phyloP scores from a whole-genome alignment of 495 filamentous ascomycete species.

The Penicillium turbatum region DNA sequence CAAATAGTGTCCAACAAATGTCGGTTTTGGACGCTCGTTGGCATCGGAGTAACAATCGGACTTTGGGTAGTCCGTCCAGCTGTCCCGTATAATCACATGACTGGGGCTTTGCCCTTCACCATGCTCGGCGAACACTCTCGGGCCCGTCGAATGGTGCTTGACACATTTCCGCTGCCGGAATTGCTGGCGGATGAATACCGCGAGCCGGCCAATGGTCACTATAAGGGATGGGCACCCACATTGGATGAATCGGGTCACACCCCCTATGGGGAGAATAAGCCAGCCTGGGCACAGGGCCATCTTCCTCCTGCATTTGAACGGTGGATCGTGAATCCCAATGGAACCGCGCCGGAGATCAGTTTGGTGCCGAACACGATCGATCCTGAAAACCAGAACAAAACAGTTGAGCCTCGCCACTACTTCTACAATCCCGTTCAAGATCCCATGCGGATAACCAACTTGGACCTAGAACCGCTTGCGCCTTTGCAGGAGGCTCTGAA shows the following conservation, averaged over 20 bases:
- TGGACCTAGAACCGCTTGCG: slow-evolving; percentile 31
- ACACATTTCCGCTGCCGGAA: slow-evolving; percentile 18
- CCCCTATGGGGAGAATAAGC: slow-evolving; percentile 14
- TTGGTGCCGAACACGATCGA: background rate
- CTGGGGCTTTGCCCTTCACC: slow-evolving; percentile 28
- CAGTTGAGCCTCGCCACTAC: slow-evolving; percentile 8
- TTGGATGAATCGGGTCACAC: slow-evolving; percentile 2
- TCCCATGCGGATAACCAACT: slow-evolving; percentile 42
- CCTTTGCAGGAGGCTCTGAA: slow-evolving; percentile 29
- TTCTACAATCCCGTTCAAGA: slow-evolving; percentile 40
- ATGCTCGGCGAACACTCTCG: slow-evolving; percentile 25
- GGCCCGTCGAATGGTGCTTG: background rate
- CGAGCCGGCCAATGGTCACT: slow-evolving; percentile 15
- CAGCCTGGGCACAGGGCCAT: slow-evolving; percentile 18
- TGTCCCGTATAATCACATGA: slow-evolving; percentile 33
- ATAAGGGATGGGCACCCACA: slow-evolving; percentile 20
- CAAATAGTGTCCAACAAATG: background rate
- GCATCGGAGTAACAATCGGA: background rate
- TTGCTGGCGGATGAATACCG: slow-evolving; percentile 17
- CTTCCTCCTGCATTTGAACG: slow-evolving; percentile 20
- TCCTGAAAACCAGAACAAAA: background rate
- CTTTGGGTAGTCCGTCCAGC: slow-evolving; percentile 22
- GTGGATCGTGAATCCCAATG: slow-evolving; percentile 11
- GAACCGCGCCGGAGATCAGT: background rate
- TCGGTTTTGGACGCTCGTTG: slow-evolving; percentile 9